A percentile compares a stretch with the other conserved stretches of the same genome.
phyloP scores from a whole-genome alignment of 768 basidiomycete genomes.

The Chalciporus pseudorubinellus region DNA sequence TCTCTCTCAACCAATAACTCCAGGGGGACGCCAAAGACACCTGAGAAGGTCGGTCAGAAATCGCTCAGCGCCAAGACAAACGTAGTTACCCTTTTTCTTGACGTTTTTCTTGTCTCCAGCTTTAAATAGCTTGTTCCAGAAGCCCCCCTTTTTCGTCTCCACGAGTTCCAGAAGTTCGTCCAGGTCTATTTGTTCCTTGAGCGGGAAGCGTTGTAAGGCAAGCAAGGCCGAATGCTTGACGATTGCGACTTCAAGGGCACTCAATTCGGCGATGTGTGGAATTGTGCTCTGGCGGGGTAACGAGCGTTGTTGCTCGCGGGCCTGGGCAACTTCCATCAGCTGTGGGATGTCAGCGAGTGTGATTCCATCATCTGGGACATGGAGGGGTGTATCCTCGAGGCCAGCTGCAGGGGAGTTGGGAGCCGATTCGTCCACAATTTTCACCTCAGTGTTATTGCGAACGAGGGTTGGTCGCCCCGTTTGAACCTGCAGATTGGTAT shows the following conservation, averaged over 20 bases:
- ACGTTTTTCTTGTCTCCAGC: slow-evolving; percentile 85
- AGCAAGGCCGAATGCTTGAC: slow-evolving; percentile 90
- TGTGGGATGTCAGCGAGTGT: slow-evolving; percentile 95
- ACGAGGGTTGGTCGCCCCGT: slow-evolving; percentile 63
- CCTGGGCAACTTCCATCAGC: slow-evolving; percentile 88
- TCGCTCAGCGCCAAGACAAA: slow-evolving; percentile 1
- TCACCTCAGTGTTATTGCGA: slow-evolving; percentile 81
- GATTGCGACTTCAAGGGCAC: slow-evolving; percentile 80
- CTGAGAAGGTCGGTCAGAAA: slow-evolving; percentile 38
- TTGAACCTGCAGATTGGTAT: slow-evolving; percentile 43
- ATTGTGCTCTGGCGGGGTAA: slow-evolving; percentile 73
- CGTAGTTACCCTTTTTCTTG: slow-evolving; percentile 75
- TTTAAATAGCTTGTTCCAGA: slow-evolving; percentile 97
- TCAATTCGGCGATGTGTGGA: slow-evolving; percentile 83
- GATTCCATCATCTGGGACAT: slow-evolving; percentile 71
- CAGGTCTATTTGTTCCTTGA: slow-evolving; percentile 81
- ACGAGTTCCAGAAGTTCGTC: slow-evolving; percentile 94
- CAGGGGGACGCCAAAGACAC: slow-evolving; percentile 90
- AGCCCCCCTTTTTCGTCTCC: slow-evolving; percentile 88
- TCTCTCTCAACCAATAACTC: slow-evolving; percentile 92
- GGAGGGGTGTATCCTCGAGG: slow-evolving; percentile 38
- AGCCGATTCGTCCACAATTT: slow-evolving; percentile 81
- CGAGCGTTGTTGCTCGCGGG: slow-evolving; percentile 83
- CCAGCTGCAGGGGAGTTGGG: slow-evolving; percentile 67
- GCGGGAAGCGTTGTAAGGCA: slow-evolving; percentile 69